Percentiles rank a stretch among this genome's conserved stretches.
Conservation (phyloP, 2,329 filamentous ascomycete genomes). For the Aspergillus pseudonomiae region DNA sequence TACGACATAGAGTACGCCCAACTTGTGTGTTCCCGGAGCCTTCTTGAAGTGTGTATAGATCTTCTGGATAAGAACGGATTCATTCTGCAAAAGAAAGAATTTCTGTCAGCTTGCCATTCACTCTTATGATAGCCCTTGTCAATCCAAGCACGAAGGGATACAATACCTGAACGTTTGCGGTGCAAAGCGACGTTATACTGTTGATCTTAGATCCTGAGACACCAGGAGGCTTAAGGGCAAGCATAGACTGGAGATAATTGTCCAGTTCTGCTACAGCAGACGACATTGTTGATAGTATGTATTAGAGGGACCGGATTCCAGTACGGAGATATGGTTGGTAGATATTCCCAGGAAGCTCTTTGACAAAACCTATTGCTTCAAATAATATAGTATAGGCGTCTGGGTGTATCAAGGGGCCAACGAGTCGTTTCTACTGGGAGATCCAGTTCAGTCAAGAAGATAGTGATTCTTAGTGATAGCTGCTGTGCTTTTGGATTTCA, state of each 20-base stretch:
- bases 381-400: slow-evolving; percentile 16
- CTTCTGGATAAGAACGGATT: slow-evolving; percentile 92
- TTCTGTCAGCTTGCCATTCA: slow-evolving; percentile 26
- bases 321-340: slow-evolving; percentile 16
- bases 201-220: slow-evolving; percentile 92
- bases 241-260: slow-evolving; percentile 86
- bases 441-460: slow-evolving; percentile 25
- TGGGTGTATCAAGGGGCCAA: slow-evolving; percentile 18
- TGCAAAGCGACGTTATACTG: slow-evolving; percentile 83
- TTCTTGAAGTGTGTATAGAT: slow-evolving; percentile 98
- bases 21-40: slow-evolving; percentile 90
- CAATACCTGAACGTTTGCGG: slow-evolving; percentile 83
- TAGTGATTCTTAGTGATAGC: slow-evolving; percentile 21
- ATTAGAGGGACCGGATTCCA: slow-evolving; percentile 13
- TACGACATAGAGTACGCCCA: slow-evolving; percentile 99
- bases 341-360: slow-evolving; percentile 15
- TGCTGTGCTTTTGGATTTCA: slow-evolving; percentile 14
- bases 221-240: slow-evolving; percentile 86
- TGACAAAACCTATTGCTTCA: slow-evolving; percentile 21
- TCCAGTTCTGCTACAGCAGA: slow-evolving; percentile 90
- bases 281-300: slow-evolving; percentile 59
- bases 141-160: slow-evolving; percentile 6
- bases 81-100: slow-evolving; percentile 64
- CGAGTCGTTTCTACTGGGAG: slow-evolving; percentile 29
- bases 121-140: neutral